Percentiles rank a stretch among this genome's conserved stretches.
These are phyloP conservation scores for Moesziomyces globuligerus DNA, from an alignment of 1,284 basidiomycete species.

Conservation along the genomic window DNA sequence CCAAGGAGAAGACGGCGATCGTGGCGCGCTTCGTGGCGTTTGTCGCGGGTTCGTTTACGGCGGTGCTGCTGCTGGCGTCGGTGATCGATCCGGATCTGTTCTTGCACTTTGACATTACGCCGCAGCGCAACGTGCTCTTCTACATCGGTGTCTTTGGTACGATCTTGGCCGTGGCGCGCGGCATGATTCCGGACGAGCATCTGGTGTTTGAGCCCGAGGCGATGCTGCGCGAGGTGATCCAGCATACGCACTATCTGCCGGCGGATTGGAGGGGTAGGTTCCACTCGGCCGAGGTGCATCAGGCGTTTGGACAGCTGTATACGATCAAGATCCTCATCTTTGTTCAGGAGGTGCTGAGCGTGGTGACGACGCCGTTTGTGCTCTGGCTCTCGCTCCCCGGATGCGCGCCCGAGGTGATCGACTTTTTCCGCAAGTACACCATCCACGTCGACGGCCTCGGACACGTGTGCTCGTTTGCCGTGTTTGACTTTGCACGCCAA, in stretches of 20 bases:
- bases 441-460: constrained; percentile 95
- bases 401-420: constrained; percentile 75
- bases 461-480: constrained; percentile 96
- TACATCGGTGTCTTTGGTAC: constrained; percentile 89
- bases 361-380: constrained; percentile 91
- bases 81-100: constrained; percentile 87
- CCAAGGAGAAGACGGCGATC: constrained; percentile 89
- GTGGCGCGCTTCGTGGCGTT: constrained; percentile 94
- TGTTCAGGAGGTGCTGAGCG: constrained; percentile 85
- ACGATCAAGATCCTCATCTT: constrained; percentile 73
- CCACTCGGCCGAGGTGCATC: constrained; percentile 73
- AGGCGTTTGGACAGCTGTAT: constrained; percentile 57
- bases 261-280: constrained; percentile 87
- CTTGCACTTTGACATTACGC: constrained; percentile 92
- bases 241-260: constrained; percentile 94
- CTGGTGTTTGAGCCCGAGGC: constrained; percentile 89
- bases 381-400: constrained; percentile 89
- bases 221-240: constrained; percentile 87
- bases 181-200: constrained; percentile 95
- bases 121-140: constrained; percentile 90
- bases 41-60: constrained; percentile 93
- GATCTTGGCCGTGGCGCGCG: constrained; percentile 85
- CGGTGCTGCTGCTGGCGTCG: constrained; percentile 88
- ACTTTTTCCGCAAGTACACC: constrained; percentile 74
- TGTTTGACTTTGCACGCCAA: constrained; percentile 90